A percentile compares a stretch with the other conserved stretches of the same genome.
These are phyloP conservation scores for Vitis cinerea DNA, from an alignment of 164 flowering plant species.

Conservation along the genomic window DNA sequence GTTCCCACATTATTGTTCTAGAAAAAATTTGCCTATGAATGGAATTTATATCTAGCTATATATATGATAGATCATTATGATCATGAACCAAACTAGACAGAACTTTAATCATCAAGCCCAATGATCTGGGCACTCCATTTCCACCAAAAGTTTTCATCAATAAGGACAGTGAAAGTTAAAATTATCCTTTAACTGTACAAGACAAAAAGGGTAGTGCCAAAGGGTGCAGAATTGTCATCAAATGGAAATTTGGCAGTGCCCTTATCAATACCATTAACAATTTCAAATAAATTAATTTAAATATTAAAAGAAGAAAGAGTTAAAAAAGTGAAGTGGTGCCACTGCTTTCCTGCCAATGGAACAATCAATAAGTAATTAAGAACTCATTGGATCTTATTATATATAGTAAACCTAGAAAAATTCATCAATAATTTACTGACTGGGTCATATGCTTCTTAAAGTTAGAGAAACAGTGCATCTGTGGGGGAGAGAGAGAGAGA, in stretches of 20 bases:
- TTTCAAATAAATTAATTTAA: no score
- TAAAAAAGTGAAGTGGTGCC: not conserved
- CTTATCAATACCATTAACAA: not conserved
- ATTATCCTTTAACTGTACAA: not conserved
- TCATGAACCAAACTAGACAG: no score
- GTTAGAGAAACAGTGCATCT: conserved; percentile 17
- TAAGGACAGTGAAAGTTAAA: not conserved
- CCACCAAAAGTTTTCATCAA: no score
- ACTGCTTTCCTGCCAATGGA: conserved; percentile 11
- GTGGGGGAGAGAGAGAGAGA: conserved; percentile 14
- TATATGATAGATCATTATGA: no score
- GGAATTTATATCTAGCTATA: no score
- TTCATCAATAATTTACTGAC: conserved; percentile 22
- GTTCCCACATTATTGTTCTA: no score
- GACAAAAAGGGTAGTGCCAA: not conserved
- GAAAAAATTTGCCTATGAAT: no score
- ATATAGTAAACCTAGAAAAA: conserved; percentile 15
- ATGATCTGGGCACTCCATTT: not conserved
- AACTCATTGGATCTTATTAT: conserved; percentile 30
- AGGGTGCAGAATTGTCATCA: not conserved
- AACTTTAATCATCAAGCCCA: no score
- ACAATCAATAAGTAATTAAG: conserved; percentile 31
- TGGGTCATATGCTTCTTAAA: conserved; percentile 42
- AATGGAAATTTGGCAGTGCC: not conserved
- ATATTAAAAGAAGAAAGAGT: no score